Percentiles rank a stretch among this genome's conserved stretches.
Conservation (phyloP, 805 yeast species). For the Pichia nanzhaoensis region DNA sequence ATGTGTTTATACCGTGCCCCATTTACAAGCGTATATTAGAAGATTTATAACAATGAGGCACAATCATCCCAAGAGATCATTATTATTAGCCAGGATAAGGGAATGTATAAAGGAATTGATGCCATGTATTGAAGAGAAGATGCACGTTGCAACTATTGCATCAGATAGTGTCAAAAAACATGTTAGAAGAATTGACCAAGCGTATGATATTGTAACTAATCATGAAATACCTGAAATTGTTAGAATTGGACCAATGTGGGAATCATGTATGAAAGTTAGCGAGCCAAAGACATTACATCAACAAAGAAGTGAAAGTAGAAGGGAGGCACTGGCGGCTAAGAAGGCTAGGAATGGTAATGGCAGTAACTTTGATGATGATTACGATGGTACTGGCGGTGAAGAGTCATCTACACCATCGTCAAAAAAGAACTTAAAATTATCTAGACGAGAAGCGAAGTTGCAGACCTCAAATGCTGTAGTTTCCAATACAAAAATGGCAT, state of each 20-base stretch:
- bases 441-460: background rate
- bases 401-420: slow-evolving; percentile 13
- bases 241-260: slow-evolving; percentile 72
- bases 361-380: slow-evolving; percentile 17
- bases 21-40: slow-evolving; percentile 48
- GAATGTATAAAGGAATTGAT: slow-evolving; percentile 58
- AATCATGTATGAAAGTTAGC: slow-evolving; percentile 78
- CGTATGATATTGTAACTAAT: slow-evolving; percentile 65
- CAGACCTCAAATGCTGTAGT: background rate
- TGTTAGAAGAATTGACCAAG: slow-evolving; percentile 68
- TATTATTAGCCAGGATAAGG: slow-evolving; percentile 35
- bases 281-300: slow-evolving; percentile 61
- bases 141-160: slow-evolving; percentile 94
- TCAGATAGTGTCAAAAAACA: slow-evolving; percentile 68
- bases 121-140: slow-evolving; percentile 92
- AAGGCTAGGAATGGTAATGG: slow-evolving; percentile 41
- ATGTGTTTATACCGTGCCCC: slow-evolving; percentile 69
- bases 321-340: slow-evolving; percentile 90
- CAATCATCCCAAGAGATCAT: slow-evolving; percentile 33
- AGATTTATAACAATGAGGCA: slow-evolving; percentile 36
- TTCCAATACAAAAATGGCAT: background rate
- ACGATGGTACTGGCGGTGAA: slow-evolving; percentile 20
- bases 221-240: slow-evolving; percentile 78
- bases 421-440: background rate
- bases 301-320: slow-evolving; percentile 70